A percentile compares a stretch with the other conserved stretches of the same genome.
These are phyloP conservation scores for Begonia peltatifolia DNA, from an alignment of 306 rosid species.

Conservation along the genomic window DNA sequence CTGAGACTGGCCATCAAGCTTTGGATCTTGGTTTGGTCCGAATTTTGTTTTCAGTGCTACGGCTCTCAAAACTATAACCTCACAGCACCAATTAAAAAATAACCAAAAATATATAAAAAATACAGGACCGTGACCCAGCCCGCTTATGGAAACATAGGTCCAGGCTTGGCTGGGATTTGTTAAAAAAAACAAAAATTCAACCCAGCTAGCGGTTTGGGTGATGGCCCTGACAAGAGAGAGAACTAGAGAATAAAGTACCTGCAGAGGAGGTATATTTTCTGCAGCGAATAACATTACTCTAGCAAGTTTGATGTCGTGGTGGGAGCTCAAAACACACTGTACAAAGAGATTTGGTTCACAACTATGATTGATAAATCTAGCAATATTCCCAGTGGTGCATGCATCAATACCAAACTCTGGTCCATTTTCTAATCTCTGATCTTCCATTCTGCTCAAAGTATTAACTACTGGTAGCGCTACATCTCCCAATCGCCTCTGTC, in stretches of 20 bases:
- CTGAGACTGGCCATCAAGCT: too few relatives aligned
- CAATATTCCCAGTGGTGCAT: conserved; percentile 67
- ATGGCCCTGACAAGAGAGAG: background rate
- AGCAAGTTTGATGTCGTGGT: conserved; percentile 70
- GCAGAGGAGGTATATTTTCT: conserved; percentile 88
- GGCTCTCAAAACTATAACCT: too few relatives aligned
- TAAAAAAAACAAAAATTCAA: too few relatives aligned
- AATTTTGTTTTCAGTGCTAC: too few relatives aligned
- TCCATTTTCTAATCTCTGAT: conserved; percentile 34
- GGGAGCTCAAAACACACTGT: conserved; percentile 85
- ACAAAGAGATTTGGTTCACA: conserved; percentile 95
- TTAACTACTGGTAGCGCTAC: conserved; percentile 19
- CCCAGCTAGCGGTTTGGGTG: too few relatives aligned
- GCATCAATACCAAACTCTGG: conserved; percentile 95
- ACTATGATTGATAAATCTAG: conserved; percentile 85
- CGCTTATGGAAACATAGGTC: too few relatives aligned
- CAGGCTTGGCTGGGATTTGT: too few relatives aligned
- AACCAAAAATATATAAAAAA: too few relatives aligned
- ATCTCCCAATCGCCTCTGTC: conserved; percentile 58
- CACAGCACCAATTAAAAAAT: too few relatives aligned
- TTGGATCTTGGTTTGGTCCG: too few relatives aligned
- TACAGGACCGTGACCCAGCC: too few relatives aligned
- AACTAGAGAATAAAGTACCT: conserved; percentile 28
- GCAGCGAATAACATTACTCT: conserved; percentile 88
- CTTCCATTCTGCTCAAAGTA: conserved; percentile 43